phyloP scores from a whole-genome alignment of 768 basidiomycete species.

The Tylopilus rubrobrunneus region DNA sequence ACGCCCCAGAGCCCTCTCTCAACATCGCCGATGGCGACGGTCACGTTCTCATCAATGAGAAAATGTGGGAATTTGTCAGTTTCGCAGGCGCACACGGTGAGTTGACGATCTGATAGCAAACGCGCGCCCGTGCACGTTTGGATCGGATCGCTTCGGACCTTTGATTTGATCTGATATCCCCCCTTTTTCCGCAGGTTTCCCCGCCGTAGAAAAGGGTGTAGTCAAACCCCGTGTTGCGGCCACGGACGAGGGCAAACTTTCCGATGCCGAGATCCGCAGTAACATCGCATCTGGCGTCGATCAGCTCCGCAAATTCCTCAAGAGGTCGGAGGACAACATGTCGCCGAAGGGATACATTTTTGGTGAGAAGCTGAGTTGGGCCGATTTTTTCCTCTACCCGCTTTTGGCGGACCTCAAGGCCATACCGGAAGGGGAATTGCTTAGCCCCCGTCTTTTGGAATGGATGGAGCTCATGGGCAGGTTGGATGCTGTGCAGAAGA shows the following conservation, averaged over 20 bases:
- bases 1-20: slow-evolving; percentile 27
- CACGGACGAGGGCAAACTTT: slow-evolving; percentile 19
- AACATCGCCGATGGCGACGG: slow-evolving; percentile 19
- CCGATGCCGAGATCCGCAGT: slow-evolving; percentile 21
- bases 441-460: slow-evolving; percentile 17
- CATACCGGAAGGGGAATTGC: slow-evolving; percentile 23
- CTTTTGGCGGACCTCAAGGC: slow-evolving; percentile 29
- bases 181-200: slow-evolving; percentile 19
- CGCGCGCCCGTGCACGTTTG: background rate
- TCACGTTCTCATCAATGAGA: slow-evolving; percentile 21
- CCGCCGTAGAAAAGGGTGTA: slow-evolving; percentile 28
- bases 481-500: slow-evolving; percentile 24
- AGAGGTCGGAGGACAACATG: slow-evolving; percentile 19
- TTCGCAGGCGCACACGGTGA: slow-evolving; percentile 24
- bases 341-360: slow-evolving; percentile 28
- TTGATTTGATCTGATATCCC: background rate
- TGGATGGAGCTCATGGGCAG: slow-evolving; percentile 28
- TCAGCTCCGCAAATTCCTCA: slow-evolving; percentile 15
- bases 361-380: slow-evolving; percentile 27
- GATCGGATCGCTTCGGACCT: background rate
- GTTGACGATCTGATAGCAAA: background rate
- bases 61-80: slow-evolving; percentile 33
- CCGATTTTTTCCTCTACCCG: slow-evolving; percentile 33
- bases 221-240: slow-evolving; percentile 31
- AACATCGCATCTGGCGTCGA: slow-evolving; percentile 18